A percentile compares a stretch with the other conserved stretches of the same genome.
Evolutionary conservation across 371 early-diverging fungal species (phyloP).

Genomic region (Basidiobolus meristosporus): DNA sequence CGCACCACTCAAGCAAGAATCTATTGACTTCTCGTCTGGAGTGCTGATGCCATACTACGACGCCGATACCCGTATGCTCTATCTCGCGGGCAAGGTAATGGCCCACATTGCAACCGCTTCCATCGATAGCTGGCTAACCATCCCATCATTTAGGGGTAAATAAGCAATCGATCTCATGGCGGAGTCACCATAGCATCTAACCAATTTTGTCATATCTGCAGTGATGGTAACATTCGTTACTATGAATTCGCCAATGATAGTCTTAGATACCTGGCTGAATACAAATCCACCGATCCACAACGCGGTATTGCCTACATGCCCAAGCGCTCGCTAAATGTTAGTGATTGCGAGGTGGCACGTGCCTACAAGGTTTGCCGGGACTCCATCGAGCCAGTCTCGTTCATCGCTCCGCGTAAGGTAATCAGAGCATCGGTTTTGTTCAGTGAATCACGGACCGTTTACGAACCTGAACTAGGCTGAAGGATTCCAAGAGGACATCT

Average conservation of each 20-base stretch:
- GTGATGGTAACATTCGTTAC: constrained; percentile 96
- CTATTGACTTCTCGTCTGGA: constrained; percentile 85
- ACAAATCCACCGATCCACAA: constrained; percentile 78
- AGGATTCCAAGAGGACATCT: constrained; percentile 91
- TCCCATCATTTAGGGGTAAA: constrained; percentile 3
- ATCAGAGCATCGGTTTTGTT: neutral
- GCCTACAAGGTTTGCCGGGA: constrained; percentile 79
- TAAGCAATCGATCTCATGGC: neutral
- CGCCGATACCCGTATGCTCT: constrained; percentile 70
- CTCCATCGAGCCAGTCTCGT: constrained; percentile 86
- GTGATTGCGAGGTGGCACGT: constrained; percentile 77
- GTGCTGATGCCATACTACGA: constrained; percentile 94
- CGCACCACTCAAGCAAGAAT: constrained; percentile 56
- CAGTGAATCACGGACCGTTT: neutral
- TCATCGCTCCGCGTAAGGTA: constrained; percentile 92
- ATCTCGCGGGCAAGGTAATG: constrained; percentile 84
- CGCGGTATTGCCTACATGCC: constrained; percentile 89
- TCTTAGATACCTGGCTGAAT: constrained; percentile 65
- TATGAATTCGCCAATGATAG: constrained; percentile 83
- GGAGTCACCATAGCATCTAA: neutral
- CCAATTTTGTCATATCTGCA: constrained; percentile 8
- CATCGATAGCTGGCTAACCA: neutral
- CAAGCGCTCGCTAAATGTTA: constrained; percentile 74
- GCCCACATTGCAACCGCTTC: too few species aligned
- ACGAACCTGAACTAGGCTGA: constrained; percentile 40